Base-by-base conservation (phyloP, 2,329 filamentous ascomycete genomes). In the Colletotrichum chrysophilum region DNA sequence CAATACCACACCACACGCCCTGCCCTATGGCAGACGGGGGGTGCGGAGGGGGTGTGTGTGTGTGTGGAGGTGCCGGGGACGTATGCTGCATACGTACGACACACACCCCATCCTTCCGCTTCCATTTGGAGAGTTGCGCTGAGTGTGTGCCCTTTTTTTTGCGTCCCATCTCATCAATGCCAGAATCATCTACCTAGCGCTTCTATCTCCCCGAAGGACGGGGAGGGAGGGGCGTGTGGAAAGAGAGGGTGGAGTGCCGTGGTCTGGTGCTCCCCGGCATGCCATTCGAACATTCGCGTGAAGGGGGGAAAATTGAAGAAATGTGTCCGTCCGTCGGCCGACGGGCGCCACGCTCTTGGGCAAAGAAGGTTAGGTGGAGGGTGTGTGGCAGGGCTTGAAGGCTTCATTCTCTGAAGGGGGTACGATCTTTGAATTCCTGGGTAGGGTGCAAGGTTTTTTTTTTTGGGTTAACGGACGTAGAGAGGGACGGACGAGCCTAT, bases 341-440 rank as follows among this genome's bases (percentile, higher is more conserved):
- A 68, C 48, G 58, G 52, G 52, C 69, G 73, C 73, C 65, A 65
- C 69, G 65, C 24, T 55, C 43, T 48, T 48, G 43, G n/a, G 65
- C 52, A 64, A 72, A 75, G 60, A 61, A 66, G 73, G 69, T 75
- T 72, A 67, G 56, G 64, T 68, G 64, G 70, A 61, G 73, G 60
- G 10, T 32, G 10, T 32, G 58, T 28, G 61, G 32, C 12, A 34
- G 13, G 26, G 32, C 43, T n/a, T 48, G 43, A 48, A 18, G 43
- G 16, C 43, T 48, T 48, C 43, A 48, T 5, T 9, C 9, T 43
- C 18, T 43, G 38, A 43, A n/a, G 36, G 48, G 13, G 55, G 48
- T n/a, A 52, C n/a, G 64, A 62, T 66, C 38, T 52, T 30, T 56
- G 43, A n/a, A 43, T n/a, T 43, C 38, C 21, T 64, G 26, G 16